Conservation (phyloP, 805 yeast genomes). For the Allodekkera sacchari region DNA sequence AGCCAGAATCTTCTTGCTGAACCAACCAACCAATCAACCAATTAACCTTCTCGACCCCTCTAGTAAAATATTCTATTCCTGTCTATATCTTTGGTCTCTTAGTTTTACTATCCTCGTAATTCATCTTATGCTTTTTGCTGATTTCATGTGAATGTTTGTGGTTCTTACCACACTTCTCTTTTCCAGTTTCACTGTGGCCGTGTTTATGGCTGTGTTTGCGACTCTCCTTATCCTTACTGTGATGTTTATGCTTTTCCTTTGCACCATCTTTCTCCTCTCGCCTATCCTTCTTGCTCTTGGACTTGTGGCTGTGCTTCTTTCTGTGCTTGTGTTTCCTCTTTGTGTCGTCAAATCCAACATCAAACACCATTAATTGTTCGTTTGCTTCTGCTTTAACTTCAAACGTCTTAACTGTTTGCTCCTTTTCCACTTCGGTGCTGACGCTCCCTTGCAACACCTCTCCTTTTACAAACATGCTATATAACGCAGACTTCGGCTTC, state of each 20-base stretch:
- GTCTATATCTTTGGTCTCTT: no score
- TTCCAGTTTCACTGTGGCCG: background rate
- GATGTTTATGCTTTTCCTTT: slow-evolving; percentile 3
- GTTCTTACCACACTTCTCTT: background rate
- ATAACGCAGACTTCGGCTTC: slow-evolving; percentile 60
- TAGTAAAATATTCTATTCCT: no score
- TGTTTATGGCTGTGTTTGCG: slow-evolving; percentile 1
- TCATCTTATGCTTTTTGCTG: slow-evolving; percentile 2
- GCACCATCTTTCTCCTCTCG: slow-evolving; percentile 5
- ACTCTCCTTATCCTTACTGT: background rate
- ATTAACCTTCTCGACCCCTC: no score
- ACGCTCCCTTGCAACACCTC: slow-evolving; percentile 62
- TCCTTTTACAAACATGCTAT: slow-evolving; percentile 81
- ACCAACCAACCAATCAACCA: no score
- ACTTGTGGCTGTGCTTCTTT: slow-evolving; percentile 14
- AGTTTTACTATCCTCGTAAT: no score
- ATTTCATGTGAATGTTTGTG: background rate
- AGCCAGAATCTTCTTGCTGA: no score
- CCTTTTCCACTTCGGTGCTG: slow-evolving; percentile 1
- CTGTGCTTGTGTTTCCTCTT: slow-evolving; percentile 15
- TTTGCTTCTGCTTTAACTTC: slow-evolving; percentile 12
- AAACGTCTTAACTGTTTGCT: background rate
- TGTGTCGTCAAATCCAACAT: slow-evolving; percentile 10
- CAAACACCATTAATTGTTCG: slow-evolving; percentile 8
- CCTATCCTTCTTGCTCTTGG: slow-evolving; percentile 14